Evolutionary conservation across 2,329 filamentous ascomycete species (phyloP), one percentile per base, ranked within the genome.

Genomic region (Parasarocladium wereldwijsianum): DNA sequence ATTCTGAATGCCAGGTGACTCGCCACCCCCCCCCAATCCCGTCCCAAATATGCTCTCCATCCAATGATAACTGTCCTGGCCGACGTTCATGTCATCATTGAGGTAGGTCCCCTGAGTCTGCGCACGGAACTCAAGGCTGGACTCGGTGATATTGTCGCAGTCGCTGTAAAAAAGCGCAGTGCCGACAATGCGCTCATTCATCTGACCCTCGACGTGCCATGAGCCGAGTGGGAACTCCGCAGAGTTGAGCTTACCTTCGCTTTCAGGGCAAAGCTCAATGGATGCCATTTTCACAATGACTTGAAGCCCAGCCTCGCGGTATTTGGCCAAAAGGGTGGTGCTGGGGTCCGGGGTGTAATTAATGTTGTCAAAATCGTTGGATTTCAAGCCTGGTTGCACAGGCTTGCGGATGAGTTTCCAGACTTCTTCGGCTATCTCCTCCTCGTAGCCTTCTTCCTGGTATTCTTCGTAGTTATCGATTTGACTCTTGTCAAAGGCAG

Each of bases 261-360:
- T n/a, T 12, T 64, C 60, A 0, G 68, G 67, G 0, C 56, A 64
- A 5, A 77, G 53, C 24, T 73, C 57, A 29, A 76, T 65, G 20
- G 59, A 64, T 2, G 68, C 60, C 38, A 80, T 54, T 41, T 77
- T 76, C 18, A 76, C 62, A 29, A 79, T 70, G 20, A 79, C 47
- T 39, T 80, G 74, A 2, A 46, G 26, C 0, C 66, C 65, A 45
- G 34, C 27, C 4, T 36, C 29, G 1, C 33, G 25, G 14, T 41
- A 43, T 0, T 32, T 29, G 0, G 39, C 36, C 1, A 32, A 24
- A 0, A 44, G 7, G n/a, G n/a, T n/a, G n/a, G n/a, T n/a, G n/a
- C n/a, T n/a, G n/a, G n/a, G n/a, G n/a, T n/a, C n/a, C n/a, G n/a
- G n/a, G n/a, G n/a, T n/a, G n/a, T n/a, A n/a, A n/a, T n/a, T n/a